A percentile compares a stretch with the other conserved stretches of the same genome.
Conservation (phyloP, 2,329 filamentous ascomycete genomes). For the Monilinia fructicola region DNA sequence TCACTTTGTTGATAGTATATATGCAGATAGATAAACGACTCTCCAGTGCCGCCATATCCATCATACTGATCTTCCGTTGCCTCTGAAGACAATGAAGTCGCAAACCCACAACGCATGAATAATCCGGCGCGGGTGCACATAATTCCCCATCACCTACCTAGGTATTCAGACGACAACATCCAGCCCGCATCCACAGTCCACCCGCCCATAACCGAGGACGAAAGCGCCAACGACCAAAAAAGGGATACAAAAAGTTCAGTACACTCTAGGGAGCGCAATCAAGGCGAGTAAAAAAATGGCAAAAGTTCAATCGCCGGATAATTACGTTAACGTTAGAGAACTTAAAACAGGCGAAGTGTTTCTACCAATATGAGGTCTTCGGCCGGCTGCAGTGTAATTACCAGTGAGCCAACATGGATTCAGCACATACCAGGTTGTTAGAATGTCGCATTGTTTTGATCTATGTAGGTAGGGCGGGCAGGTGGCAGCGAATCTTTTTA, state of each 20-base stretch:
- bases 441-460: background rate
- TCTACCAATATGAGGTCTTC: background rate
- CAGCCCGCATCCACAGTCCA: background rate
- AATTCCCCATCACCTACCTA: background rate
- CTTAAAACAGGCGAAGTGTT: background rate
- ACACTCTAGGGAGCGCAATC: background rate
- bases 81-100: background rate
- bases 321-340: conserved; percentile 13
- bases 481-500: background rate
- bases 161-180: background rate
- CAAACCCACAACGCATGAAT: background rate
- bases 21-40: background rate
- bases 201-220: background rate
- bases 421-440: background rate
- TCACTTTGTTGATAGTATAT: no score
- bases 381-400: background rate
- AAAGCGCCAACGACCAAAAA: background rate
- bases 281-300: background rate
- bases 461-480: background rate
- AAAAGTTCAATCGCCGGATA: conserved; percentile 13
- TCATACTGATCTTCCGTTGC: background rate
- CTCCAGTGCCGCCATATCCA: background rate
- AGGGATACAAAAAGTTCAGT: background rate
- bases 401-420: conserved; percentile 1
- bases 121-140: background rate